Evolutionary conservation across 2,329 filamentous ascomycete species (phyloP).

Genomic region (Aspergillus puulaauensis): DNA sequence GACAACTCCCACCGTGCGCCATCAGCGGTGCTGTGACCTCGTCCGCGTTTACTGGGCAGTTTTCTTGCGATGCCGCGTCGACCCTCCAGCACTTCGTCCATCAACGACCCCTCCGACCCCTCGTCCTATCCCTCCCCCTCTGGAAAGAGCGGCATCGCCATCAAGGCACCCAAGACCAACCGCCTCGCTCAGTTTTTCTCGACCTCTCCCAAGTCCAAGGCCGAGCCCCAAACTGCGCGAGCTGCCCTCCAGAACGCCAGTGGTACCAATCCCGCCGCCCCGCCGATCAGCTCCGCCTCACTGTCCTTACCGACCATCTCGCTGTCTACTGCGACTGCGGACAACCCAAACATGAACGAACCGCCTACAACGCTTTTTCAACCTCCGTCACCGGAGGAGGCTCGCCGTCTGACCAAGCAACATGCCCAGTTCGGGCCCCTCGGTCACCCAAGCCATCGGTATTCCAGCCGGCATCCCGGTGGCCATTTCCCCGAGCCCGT

Average conservation of each 20-base stretch:
- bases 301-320: constrained; percentile 87
- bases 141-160: constrained; percentile 55
- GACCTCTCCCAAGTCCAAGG: constrained; percentile 72
- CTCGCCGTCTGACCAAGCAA: constrained; percentile 69
- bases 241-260: constrained; percentile 68
- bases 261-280: constrained; percentile 52
- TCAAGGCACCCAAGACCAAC: constrained; percentile 63
- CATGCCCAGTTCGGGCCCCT: constrained; percentile 93
- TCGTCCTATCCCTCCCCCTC: constrained; percentile 50
- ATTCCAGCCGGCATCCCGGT: constrained; percentile 84
- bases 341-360: constrained; percentile 71
- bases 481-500: constrained; percentile 77
- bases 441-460: constrained; percentile 75
- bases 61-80: constrained; percentile 62
- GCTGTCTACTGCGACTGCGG: constrained; percentile 78
- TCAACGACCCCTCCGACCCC: constrained; percentile 51
- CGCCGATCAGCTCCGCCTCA: constrained; percentile 68
- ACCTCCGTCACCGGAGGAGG: constrained; percentile 81
- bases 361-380: constrained; percentile 80
- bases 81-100: constrained; percentile 59
- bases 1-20: constrained; percentile 7
- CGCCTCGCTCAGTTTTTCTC: constrained; percentile 82
- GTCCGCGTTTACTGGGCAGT: constrained; percentile 11
- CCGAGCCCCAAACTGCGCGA: constrained; percentile 52
- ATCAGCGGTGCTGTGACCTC: constrained; percentile 15